Percentiles rank a stretch among this genome's conserved stretches.
Evolutionary conservation across 768 basidiomycete species (phyloP).

Genomic region (Leccinum olivaceopallidum): DNA sequence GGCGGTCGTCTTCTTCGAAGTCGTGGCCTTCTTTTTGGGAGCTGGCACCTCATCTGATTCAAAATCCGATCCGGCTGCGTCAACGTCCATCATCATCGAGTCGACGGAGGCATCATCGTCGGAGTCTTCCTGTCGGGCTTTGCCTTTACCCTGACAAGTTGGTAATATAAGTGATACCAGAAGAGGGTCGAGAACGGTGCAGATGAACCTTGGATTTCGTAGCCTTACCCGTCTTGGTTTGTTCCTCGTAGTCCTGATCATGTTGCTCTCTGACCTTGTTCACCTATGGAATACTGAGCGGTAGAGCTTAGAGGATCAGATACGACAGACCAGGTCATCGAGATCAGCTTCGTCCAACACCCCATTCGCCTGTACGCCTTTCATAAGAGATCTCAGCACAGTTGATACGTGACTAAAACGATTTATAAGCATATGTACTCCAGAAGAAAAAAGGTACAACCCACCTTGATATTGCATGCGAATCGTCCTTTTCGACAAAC

Average conservation of each 20-base stretch:
- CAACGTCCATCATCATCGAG: slow-evolving; percentile 80
- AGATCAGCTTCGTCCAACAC: slow-evolving; percentile 73
- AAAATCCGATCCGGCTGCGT: slow-evolving; percentile 51
- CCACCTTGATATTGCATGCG: slow-evolving; percentile 85
- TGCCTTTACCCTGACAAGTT: slow-evolving; percentile 49
- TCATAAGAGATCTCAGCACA: slow-evolving; percentile 62
- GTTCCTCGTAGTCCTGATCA: slow-evolving; percentile 61
- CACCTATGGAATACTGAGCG: slow-evolving; percentile 42
- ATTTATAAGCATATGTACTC: not conserved
- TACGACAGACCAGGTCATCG: slow-evolving; percentile 62
- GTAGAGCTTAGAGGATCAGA: not conserved
- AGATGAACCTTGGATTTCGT: slow-evolving; percentile 46
- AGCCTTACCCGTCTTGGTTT: slow-evolving; percentile 37
- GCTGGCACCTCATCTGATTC: slow-evolving; percentile 48
- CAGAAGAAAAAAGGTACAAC: slow-evolving; percentile 30
- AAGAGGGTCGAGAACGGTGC: not conserved
- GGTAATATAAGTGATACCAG: not conserved
- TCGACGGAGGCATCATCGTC: slow-evolving; percentile 54
- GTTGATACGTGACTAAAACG: slow-evolving; percentile 62
- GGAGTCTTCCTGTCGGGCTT: slow-evolving; percentile 49
- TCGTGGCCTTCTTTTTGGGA: slow-evolving; percentile 42
- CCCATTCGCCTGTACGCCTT: slow-evolving; percentile 63
- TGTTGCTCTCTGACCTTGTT: slow-evolving; percentile 69
- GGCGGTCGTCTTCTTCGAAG: slow-evolving; percentile 31
- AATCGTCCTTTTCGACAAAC: slow-evolving; percentile 98